Evolutionary conservation across 2,329 filamentous ascomycete species (phyloP), one percentile per base, ranked within the genome.

Genomic region (Leptographium flavum): DNA sequence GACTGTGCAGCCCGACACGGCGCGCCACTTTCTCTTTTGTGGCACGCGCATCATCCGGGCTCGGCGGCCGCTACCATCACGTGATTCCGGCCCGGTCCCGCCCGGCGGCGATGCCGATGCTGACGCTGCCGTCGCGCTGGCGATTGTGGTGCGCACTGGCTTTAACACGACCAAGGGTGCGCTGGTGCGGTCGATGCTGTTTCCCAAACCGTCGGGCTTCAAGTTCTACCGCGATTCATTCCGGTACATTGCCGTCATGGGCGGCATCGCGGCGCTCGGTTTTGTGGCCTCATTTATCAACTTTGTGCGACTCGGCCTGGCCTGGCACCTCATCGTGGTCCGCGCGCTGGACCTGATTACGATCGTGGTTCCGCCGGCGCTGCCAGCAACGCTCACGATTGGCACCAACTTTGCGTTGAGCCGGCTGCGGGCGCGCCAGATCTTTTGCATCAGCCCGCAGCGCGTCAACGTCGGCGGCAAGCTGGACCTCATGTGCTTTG

Each of bases 161-260:
- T 98, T 98, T 64, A 93, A 93, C 60, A 98, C 92, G 0, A 98
- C 92, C 2, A 98, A 98, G 60, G 92, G 92, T 22, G 86, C 92
- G 10, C 68, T 98, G 17, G 87, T 98, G 48, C 83, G 92, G 22
- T 96, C 92, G 1, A 98, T 98, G 90, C 74, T 98, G 32, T 98
- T 98, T 58, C 93, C 92, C 0, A 98, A 98, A 58, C 92, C 92
- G 2, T 94, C 90, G 1, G 90, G 90, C 0, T 98, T 98, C 74
- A 96, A 93, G 57, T 98, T 98, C 60, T 98, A 98, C 61, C 79
- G 87, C 36, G 92, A 98, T 61, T 95, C 90, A 0, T 98, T 98
- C 65, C 79, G 88, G 21, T 98, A 98, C 60, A 96, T 98, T 49
- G 87, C 85, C 4, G 92, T 98, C 49, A 98, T 98, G 92, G 90